These are phyloP conservation scores for Coccomyxa subellipsoidea DNA, from an alignment of 163 green algal genomes.

Conservation along the genomic window DNA sequence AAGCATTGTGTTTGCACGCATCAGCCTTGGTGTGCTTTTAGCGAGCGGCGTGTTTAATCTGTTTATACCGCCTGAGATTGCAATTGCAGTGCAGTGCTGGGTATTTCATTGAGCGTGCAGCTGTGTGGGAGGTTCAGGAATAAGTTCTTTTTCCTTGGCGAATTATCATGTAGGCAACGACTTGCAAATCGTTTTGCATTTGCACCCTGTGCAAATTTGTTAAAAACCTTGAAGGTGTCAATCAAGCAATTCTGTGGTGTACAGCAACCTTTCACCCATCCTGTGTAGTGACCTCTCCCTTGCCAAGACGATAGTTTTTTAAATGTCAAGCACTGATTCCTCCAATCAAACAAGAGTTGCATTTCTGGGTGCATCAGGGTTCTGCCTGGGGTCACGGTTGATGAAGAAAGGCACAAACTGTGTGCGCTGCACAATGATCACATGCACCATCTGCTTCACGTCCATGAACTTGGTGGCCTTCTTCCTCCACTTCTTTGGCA, in stretches of 20 bases:
- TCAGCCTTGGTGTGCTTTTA: no score
- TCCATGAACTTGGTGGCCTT: slow-evolving; percentile 9
- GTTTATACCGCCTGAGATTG: neutral
- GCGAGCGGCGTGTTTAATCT: neutral
- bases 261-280: no score
- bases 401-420: slow-evolving; percentile 7
- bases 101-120: neutral
- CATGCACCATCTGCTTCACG: slow-evolving; percentile 15
- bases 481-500: slow-evolving; percentile 1
- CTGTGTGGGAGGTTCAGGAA: neutral
- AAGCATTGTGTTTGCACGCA: no score
- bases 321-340: no score
- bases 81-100: neutral
- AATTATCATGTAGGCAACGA: no score
- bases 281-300: no score
- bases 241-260: no score
- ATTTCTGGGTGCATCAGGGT: neutral
- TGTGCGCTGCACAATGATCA: slow-evolving; percentile 6
- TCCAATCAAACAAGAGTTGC: neutral
- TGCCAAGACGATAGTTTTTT: no score
- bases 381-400: neutral
- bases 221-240: no score
- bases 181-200: neutral
- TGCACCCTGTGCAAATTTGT: neutral
- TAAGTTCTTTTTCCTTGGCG: neutral